Conservation (phyloP, 768 basidiomycete genomes). For the Collybia nuda region DNA sequence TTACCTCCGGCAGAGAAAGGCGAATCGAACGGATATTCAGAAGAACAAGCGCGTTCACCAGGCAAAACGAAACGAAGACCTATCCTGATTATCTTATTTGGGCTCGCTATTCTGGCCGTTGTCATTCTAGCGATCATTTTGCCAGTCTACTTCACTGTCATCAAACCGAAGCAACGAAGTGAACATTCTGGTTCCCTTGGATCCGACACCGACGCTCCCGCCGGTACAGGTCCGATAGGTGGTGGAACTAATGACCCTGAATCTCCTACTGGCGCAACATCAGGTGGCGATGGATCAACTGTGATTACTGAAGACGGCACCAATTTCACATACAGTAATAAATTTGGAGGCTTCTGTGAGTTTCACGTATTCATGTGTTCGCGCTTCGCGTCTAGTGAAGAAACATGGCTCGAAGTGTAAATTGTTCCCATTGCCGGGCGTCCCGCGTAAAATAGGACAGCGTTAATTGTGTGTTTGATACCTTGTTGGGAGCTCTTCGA, state of each 20-base stretch:
- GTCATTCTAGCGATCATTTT: conserved; percentile 50
- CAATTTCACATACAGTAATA: conserved; percentile 75
- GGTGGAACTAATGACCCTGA: conserved; percentile 8
- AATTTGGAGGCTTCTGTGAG: conserved; percentile 71
- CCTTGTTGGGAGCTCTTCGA: no score
- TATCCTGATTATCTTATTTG: conserved; percentile 23
- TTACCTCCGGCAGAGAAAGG: conserved; percentile 9
- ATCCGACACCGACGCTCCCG: conserved; percentile 5
- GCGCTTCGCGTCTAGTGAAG: conserved; percentile 2
- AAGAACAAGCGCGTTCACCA: conserved; percentile 1
- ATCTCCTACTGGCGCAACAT: conserved; percentile 23
- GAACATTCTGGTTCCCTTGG: conserved; percentile 5
- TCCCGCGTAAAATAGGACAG: no score
- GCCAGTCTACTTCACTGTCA: conserved; percentile 56
- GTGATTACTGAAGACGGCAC: conserved; percentile 66
- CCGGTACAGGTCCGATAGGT: background rate
- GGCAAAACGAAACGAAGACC: conserved; percentile 14
- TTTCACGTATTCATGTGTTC: background rate
- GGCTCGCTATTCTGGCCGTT: conserved; percentile 35
- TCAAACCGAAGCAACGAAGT: conserved; percentile 36
- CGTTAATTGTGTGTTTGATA: no score
- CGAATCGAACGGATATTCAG: conserved; percentile 5
- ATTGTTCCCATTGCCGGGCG: no score
- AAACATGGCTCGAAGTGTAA: background rate
- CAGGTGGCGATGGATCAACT: conserved; percentile 70